These are phyloP conservation scores for Eimeria sp. DNA, from an alignment of 169 alveolate genomes.

Conservation along the genomic window DNA sequence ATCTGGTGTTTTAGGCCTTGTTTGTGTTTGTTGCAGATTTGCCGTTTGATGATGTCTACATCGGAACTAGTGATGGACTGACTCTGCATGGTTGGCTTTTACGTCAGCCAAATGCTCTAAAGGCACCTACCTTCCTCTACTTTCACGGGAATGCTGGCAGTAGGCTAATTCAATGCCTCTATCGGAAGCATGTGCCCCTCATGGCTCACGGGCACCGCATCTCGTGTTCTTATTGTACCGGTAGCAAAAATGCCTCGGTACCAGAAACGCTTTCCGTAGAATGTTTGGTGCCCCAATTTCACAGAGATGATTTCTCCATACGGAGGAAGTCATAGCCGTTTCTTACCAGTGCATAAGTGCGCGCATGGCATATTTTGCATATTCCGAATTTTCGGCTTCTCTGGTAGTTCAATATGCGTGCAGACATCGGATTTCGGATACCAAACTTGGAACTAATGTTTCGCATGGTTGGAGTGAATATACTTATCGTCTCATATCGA, in stretches of 20 bases:
- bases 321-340: background rate
- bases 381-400: background rate
- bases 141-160: conserved; percentile 85
- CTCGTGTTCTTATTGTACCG: background rate
- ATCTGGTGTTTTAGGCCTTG: too few species aligned
- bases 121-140: conserved; percentile 81
- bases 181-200: background rate
- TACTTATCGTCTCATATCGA: conserved; percentile 78
- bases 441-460: conserved; percentile 71
- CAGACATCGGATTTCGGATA: conserved; percentile 64
- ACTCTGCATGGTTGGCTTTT: conserved; percentile 74
- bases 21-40: conserved; percentile 36
- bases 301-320: background rate
- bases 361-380: background rate
- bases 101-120: conserved; percentile 50
- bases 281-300: background rate
- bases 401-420: background rate
- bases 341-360: background rate
- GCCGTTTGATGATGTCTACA: conserved; percentile 77
- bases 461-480: conserved; percentile 51
- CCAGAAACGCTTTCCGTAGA: background rate
- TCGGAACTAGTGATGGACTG: conserved; percentile 76
- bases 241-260: background rate
- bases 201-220: background rate
- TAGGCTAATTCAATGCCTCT: background rate